These are phyloP conservation scores for Suillus variegatus DNA, from an alignment of 768 basidiomycete species.

Conservation along the genomic window DNA sequence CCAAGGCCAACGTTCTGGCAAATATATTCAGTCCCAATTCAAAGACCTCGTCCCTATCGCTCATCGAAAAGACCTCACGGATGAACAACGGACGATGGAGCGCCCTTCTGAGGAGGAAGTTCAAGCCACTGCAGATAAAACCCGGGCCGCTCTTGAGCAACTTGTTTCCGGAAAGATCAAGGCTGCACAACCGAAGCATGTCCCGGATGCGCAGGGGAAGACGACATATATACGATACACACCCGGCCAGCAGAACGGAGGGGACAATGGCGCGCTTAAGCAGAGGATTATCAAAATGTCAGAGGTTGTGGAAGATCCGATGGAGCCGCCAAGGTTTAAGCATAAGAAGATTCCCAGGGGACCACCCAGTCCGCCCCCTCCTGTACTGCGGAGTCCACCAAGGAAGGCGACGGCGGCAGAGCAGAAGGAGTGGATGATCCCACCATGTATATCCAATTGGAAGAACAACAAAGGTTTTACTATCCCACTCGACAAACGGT, in stretches of 20 bases:
- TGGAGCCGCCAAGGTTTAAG: conserved; percentile 97
- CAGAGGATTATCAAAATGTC: conserved; percentile 99
- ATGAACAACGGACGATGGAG: conserved; percentile 76
- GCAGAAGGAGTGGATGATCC: conserved; percentile 99
- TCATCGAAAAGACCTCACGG: conserved; percentile 85
- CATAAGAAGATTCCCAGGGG: conserved; percentile 99
- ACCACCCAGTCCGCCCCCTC: conserved; percentile 94
- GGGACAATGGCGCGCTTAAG: conserved; percentile 59
- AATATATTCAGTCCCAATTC: conserved; percentile 91
- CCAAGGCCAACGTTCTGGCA: conserved; percentile 88
- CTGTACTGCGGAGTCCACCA: conserved; percentile 92
- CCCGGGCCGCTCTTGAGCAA: conserved; percentile 89
- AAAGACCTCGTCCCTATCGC: conserved; percentile 94
- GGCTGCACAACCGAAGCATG: conserved; percentile 95
- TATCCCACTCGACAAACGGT: conserved; percentile 95
- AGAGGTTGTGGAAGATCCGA: conserved; percentile 94
- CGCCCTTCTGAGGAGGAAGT: conserved; percentile 94
- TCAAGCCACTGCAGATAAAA: conserved; percentile 87
- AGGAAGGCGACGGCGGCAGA: conserved; percentile 95
- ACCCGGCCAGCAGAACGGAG: conserved; percentile 82
- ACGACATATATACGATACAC: conserved; percentile 95
- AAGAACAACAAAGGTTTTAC: conserved; percentile 99
- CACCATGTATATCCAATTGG: conserved; percentile 99
- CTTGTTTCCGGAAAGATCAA: conserved; percentile 96
- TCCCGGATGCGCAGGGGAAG: conserved; percentile 82